These are phyloP conservation scores for Singerocomus inundabilis DNA, from an alignment of 1,284 basidiomycete genomes.

Conservation along the genomic window DNA sequence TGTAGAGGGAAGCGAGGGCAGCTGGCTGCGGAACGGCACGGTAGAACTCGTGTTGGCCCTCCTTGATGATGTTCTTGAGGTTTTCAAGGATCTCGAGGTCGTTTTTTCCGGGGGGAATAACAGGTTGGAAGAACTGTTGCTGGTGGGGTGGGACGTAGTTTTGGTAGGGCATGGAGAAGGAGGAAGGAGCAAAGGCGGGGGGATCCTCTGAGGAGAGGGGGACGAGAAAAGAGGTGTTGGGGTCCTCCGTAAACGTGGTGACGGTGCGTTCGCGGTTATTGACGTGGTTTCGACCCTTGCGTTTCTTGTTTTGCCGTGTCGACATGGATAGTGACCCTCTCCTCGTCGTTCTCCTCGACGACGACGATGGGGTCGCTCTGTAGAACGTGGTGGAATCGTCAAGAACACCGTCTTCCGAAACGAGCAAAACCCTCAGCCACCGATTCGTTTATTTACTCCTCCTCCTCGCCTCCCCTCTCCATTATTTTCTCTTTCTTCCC, in stretches of 20 bases:
- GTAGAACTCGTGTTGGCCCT: conserved; percentile 67
- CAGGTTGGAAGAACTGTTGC: conserved; percentile 26
- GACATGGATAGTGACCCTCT: conserved; percentile 38
- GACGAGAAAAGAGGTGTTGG: conserved; percentile 46
- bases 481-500: neutral
- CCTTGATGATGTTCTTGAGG: conserved; percentile 68
- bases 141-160: conserved; percentile 31
- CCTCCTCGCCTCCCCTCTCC: neutral
- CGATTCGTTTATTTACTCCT: conserved; percentile 14
- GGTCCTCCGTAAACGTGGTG: conserved; percentile 58
- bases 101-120: conserved; percentile 45
- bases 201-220: conserved; percentile 49
- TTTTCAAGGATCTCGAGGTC: conserved; percentile 71
- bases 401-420: conserved; percentile 30
- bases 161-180: conserved; percentile 30
- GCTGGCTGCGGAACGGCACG: conserved; percentile 62
- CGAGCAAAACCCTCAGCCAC: conserved; percentile 24
- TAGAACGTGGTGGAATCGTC: conserved; percentile 31
- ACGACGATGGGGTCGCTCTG: neutral
- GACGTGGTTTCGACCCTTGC: conserved; percentile 51
- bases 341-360: neutral
- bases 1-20: conserved; percentile 59
- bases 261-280: conserved; percentile 61
- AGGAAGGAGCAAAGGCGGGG: conserved; percentile 32
- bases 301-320: conserved; percentile 59